Conservation (phyloP, 2,329 filamentous ascomycete species). For the Fusarium buxicola region DNA sequence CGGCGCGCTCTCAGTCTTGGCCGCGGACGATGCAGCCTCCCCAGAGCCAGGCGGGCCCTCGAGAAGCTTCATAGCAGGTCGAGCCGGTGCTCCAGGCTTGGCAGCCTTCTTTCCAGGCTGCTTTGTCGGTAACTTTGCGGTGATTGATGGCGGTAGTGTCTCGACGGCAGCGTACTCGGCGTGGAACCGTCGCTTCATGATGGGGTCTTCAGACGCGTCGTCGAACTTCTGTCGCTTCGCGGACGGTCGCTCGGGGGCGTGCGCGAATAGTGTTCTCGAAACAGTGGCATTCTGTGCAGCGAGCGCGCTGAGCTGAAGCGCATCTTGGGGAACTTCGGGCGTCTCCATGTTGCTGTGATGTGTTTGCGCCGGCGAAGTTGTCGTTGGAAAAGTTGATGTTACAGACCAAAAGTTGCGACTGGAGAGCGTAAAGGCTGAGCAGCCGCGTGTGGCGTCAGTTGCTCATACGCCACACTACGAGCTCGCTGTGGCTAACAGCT, state of each 20-base stretch:
- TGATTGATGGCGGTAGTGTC: conserved; percentile 80
- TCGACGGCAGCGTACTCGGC: conserved; percentile 83
- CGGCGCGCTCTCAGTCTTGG: conserved; percentile 32
- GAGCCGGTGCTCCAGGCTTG: conserved; percentile 62
- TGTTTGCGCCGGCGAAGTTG: conserved; percentile 13
- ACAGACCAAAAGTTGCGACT: conserved; percentile 32
- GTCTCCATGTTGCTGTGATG: conserved; percentile 49
- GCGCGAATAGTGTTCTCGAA: conserved; percentile 50
- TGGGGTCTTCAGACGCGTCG: conserved; percentile 49
- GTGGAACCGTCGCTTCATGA: conserved; percentile 64
- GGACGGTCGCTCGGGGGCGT: conserved; percentile 39
- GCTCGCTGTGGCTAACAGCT: conserved; percentile 15
- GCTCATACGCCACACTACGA: conserved; percentile 32
- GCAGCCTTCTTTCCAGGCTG: conserved; percentile 48
- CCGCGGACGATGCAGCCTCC: conserved; percentile 47
- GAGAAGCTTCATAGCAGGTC: conserved; percentile 54
- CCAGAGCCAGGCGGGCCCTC: conserved; percentile 51
- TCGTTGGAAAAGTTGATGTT: conserved; percentile 35
- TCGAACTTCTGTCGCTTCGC: conserved; percentile 56
- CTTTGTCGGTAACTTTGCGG: conserved; percentile 77
- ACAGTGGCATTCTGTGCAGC: conserved; percentile 51
- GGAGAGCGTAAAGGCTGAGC: conserved; percentile 39
- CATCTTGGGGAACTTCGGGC: conserved; percentile 48
- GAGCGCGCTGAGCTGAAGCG: conserved; percentile 50
- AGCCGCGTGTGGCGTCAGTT: conserved; percentile 48